phyloP scores from a whole-genome alignment of 1,139 yeast genomes.

The Kazachstania sp. region DNA sequence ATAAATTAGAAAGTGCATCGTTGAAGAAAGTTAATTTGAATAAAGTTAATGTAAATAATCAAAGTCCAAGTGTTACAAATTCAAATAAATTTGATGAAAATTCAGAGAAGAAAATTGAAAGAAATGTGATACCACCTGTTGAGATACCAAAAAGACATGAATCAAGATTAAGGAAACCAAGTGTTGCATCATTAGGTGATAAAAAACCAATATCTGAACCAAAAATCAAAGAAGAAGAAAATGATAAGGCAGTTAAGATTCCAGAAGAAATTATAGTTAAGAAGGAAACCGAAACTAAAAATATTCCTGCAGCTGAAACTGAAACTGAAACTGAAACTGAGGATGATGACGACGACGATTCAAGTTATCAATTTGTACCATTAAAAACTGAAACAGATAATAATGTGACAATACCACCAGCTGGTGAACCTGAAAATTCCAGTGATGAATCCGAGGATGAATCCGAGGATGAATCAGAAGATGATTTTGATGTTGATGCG shows the following conservation, averaged over 20 bases:
- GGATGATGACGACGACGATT: slow-evolving; percentile 9
- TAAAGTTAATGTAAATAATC: background rate
- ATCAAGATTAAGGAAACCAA: background rate
- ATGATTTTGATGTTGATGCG: slow-evolving; percentile 53
- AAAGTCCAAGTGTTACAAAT: background rate
- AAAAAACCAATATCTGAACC: background rate
- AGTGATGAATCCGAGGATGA: too few relatives aligned
- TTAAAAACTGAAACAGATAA: background rate
- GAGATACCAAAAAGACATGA: slow-evolving; percentile 3
- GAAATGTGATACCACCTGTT: background rate
- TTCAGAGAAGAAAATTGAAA: background rate
- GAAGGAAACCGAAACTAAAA: background rate
- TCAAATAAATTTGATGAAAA: background rate
- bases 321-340: background rate
- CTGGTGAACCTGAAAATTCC: background rate
- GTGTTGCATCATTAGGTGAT: background rate
- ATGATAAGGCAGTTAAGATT: background rate
- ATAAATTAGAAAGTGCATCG: slow-evolving; percentile 7
- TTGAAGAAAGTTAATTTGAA: slow-evolving; percentile 4
- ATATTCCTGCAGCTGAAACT: background rate
- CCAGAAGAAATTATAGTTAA: background rate
- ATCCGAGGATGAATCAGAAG: slow-evolving; percentile 18
- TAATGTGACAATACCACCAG: background rate
- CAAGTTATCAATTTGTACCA: slow-evolving; percentile 11
- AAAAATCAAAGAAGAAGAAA: background rate